Evolutionary conservation across 164 flowering plant species (phyloP), one percentile per base, ranked within the genome.

Genomic region (Chloranthus sessilifolius): DNA sequence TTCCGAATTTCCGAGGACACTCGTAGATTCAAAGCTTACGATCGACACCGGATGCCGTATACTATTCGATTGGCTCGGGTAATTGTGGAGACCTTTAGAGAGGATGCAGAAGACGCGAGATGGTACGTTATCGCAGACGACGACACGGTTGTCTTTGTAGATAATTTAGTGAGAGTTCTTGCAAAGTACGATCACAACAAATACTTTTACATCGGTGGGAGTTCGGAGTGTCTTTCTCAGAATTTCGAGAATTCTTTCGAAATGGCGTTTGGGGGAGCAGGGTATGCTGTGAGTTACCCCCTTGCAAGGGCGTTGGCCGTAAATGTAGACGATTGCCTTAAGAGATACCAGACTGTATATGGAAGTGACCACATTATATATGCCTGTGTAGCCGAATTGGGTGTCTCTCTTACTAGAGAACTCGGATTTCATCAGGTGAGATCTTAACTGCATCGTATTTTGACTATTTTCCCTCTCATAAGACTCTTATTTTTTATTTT

Each of bases 251-350:
- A 62, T 50, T 76, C 87, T 2, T 85, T 73, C 21, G 62, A 67
- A 1, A 79, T 78, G 81, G 95, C 75, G 0, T 85, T 71, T 60
- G 85, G 89, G 2, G 95, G 95, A 10, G 95, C 64, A 15, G 87
- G 87, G 0, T 73, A 63, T 47, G 82, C 80, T 45, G 37, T 85
- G 63, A 85, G 87, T 45, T 78, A 66, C 36, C 73, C 81, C 1
- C 59, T 82, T 7, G 89, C 60, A 3, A 65, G 62, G 53, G 73
- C 71, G 0, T 28, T 85, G 52, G 74, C 69, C 3, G 50, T 42
- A n/a, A 73, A 55, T 28, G 21, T 76, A 43, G 83, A 82, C 19
- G 54, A 15, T 0, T 85, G 95, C 37, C 56, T 80, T 17, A 60
- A 65, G 58, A 66, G 78, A 43, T 80, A 82, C 37, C 77, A 77